Evolutionary conservation across 73 alveolate genomes (phyloP).

Genomic region (Paraurostyla sp.): DNA sequence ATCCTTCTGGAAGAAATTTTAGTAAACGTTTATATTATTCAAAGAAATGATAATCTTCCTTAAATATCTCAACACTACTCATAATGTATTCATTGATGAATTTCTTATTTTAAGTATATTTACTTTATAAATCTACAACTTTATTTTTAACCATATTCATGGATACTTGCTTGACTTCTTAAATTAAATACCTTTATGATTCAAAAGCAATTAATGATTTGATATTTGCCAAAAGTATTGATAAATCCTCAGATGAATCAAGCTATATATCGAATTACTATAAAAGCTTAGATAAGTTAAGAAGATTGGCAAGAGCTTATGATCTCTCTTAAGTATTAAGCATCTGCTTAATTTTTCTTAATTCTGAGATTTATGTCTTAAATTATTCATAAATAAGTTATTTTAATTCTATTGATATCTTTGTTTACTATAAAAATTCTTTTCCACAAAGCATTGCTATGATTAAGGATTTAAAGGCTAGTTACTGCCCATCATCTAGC

Average conservation of each 20-base stretch:
- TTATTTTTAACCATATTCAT: no score
- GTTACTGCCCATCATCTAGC: no score
- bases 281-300: not conserved
- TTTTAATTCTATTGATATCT: not conserved
- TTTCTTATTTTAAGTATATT: not conserved
- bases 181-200: constrained; percentile 12
- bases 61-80: not conserved
- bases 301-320: not conserved
- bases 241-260: not conserved
- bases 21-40: not conserved
- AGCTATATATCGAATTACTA: not conserved
- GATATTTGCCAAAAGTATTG: not conserved
- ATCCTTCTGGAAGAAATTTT: not conserved
- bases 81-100: not conserved
- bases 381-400: not conserved
- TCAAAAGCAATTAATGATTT: not conserved
- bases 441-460: no score
- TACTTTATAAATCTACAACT: no score
- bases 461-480: no score
- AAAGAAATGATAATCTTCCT: not conserved
- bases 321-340: constrained; percentile 24
- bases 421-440: not conserved
- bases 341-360: constrained; percentile 21
- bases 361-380: not conserved
- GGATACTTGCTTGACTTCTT: constrained; percentile 17